A percentile compares a stretch with the other conserved stretches of the same genome.
Conservation (phyloP, 768 basidiomycete species). For the Dentipellis sp. region DNA sequence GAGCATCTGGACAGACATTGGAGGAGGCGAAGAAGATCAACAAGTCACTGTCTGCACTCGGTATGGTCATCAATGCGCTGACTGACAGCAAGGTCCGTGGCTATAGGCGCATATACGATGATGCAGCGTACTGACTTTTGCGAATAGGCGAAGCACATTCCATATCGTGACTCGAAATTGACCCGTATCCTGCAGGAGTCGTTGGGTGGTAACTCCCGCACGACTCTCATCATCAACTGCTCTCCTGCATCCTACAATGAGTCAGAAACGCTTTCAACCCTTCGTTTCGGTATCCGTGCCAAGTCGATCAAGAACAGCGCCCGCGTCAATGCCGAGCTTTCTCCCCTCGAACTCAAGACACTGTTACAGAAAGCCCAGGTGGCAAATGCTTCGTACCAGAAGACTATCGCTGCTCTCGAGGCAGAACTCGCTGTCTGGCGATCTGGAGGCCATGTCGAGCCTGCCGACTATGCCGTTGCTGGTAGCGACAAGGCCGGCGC, state of each 20-base stretch:
- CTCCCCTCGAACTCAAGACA: conserved; percentile 91
- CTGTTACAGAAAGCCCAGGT: conserved; percentile 84
- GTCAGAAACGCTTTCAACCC: conserved; percentile 88
- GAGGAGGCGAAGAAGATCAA: conserved; percentile 99
- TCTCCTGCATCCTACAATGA: conserved; percentile 98
- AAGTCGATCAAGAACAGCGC: conserved; percentile 99
- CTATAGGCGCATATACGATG: background rate
- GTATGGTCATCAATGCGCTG: conserved; percentile 98
- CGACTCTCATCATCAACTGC: conserved; percentile 99
- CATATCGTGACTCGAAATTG: conserved; percentile 98
- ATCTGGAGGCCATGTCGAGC: conserved; percentile 75
- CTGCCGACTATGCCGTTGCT: conserved; percentile 63
- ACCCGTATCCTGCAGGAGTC: conserved; percentile 99
- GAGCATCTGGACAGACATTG: conserved; percentile 95
- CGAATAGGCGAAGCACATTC: conserved; percentile 84
- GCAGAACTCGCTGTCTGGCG: conserved; percentile 89
- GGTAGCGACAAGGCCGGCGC: conserved; percentile 46
- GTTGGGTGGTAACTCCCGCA: conserved; percentile 88
- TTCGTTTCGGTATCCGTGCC: conserved; percentile 99
- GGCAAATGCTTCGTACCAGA: conserved; percentile 74
- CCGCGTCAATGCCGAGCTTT: conserved; percentile 95
- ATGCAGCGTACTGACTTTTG: background rate
- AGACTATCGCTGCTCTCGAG: conserved; percentile 84
- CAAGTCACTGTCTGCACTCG: conserved; percentile 93
- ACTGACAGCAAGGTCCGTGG: conserved; percentile 83